Evolutionary conservation across 306 rosid species (phyloP), one percentile per base, ranked within the genome.

Genomic region (Lithocarpus polystachyus): DNA sequence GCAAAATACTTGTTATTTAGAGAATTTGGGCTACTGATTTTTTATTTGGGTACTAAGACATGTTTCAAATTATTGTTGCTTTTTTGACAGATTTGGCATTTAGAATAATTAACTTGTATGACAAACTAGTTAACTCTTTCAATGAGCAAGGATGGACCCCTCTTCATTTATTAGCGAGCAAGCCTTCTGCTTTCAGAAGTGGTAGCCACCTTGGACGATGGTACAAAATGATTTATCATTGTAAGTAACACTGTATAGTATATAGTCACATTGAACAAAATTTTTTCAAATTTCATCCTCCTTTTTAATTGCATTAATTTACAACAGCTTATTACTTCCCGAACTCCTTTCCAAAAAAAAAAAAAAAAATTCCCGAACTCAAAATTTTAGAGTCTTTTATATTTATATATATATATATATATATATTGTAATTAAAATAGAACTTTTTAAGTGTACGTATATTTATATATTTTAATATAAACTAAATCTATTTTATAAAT

Each of bases 151-250:
- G 93, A 3, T 11, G n/a, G 11, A 14, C 86, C 17, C 89, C 97
- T 9, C 90, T 92, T 19, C 94, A 92, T 81, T 13, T 83, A 59
- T 82, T 92, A 8, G 93, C 97, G 0, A 59, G 70, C 31, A 90
- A 87, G 79, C 86, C 92, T 70, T 80, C 86, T 10, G 84, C 82
- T 53, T 90, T 92, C 75, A 81, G 11, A 77, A 92, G 91, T 86
- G 86, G 94, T 2, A 22, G 84, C 62, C 80, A 64, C 48, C 79
- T 88, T 26, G 82, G 87, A 71, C 64, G 45, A 71, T 75, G 54
- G 65, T 56, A 64, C 37, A 56, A 1, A 6, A 13, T 84, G 62
- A 54, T 85, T 83, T 90, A 90, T 76, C 31, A 70, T 14, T 75
- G 92, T 85, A 77, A 74, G 84, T 79, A 9, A 24, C 40, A 6